A percentile compares a stretch with the other conserved stretches of the same genome.
These are phyloP conservation scores for Zangia roseola DNA, from an alignment of 768 basidiomycete species.

Conservation along the genomic window DNA sequence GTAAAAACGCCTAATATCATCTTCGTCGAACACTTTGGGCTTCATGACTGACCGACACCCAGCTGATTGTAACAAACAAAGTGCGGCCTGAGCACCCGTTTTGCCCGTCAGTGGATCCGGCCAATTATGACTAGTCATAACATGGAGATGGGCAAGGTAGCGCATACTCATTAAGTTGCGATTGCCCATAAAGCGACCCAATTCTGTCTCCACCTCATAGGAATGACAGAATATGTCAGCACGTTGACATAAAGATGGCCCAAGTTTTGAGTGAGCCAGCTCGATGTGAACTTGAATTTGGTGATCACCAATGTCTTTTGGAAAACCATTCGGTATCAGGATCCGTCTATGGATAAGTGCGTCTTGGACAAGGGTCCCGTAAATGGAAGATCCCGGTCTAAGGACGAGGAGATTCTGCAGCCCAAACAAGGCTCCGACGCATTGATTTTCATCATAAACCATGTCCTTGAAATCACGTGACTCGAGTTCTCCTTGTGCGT, in stretches of 20 bases:
- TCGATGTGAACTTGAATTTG: no score
- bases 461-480: conserved; percentile 41
- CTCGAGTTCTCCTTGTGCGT: conserved; percentile 33
- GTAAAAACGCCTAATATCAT: no score
- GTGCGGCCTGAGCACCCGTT: conserved; percentile 22
- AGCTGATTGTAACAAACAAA: conserved; percentile 21
- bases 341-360: conserved; percentile 17
- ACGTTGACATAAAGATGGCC: no score
- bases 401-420: conserved; percentile 41
- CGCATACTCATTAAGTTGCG: conserved; percentile 25
- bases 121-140: conserved; percentile 37
- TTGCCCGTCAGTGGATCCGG: conserved; percentile 41
- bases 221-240: no score
- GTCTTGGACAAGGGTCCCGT: no score
- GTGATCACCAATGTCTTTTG: no score
- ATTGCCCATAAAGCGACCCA: conserved; percentile 24
- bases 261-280: no score
- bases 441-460: conserved; percentile 41
- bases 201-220: conserved; percentile 28
- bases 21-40: no score
- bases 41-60: no score
- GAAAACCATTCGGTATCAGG: conserved; percentile 40
- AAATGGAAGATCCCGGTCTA: no score
- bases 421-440: conserved; percentile 44
- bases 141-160: conserved; percentile 44